Evolutionary conservation across 2,329 filamentous ascomycete species (phyloP), one percentile per base, ranked within the genome.

Genomic region (Fusarium brachygibbosum): DNA sequence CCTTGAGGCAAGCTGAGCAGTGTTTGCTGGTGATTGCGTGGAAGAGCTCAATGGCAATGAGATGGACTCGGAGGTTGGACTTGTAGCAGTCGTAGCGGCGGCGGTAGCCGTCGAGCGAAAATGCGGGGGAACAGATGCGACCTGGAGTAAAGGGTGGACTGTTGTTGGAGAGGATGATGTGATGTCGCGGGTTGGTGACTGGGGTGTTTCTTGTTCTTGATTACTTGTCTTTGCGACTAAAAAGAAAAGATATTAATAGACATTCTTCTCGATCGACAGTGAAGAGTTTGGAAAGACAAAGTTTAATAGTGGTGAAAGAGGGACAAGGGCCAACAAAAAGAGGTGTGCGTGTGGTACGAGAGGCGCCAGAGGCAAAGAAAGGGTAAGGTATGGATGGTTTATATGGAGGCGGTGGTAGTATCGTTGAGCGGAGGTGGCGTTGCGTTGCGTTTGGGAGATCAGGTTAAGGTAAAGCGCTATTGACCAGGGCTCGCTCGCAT

Each of bases 351-450:
- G 59, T 66, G 51, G 58, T 58, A 72, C 57, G 59, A 40, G 57
- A 45, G 56, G 58, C 42, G 60, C 56, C 55, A 61, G 46, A 52
- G 41, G n/a, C 48, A 40, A 51, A 49, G 32, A 49, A 49, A 40
- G 23, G 48, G 34, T 38, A 51, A 51, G 48, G 37, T 54, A 58
- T 56, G 50, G 32, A 44, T 54, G 46, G 35, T 49, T 57, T 69
- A 61, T 63, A 60, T 62, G 64, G 64, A 69, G 61, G 63, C 44
- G 51, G 56, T 54, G 63, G 69, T 71, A 61, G 63, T 68, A 66
- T 70, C 61, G 54, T 70, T 62, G 37, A 69, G 72, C 65, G 69
- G 71, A 74, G 71, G 72, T 74, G 72, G 72, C 70, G 72, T 69
- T 58, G 48, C 23, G 48, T 51, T 51, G 48, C 48, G 48, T 51